Percentiles rank a stretch among this genome's conserved stretches.
These are phyloP conservation scores for Aspergillus neoniger DNA, from an alignment of 2,329 filamentous ascomycete genomes.

Conservation along the genomic window DNA sequence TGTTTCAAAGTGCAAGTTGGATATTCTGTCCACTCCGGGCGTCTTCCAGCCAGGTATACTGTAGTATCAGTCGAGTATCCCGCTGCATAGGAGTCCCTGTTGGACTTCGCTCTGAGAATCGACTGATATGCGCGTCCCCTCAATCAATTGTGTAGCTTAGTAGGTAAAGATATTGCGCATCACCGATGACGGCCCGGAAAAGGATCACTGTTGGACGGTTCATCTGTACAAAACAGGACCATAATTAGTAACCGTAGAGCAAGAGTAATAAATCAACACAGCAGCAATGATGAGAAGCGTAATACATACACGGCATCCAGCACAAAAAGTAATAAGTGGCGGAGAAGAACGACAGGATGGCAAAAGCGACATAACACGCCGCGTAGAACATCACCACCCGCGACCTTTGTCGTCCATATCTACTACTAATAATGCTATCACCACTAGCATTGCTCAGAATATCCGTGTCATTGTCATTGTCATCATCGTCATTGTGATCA, in stretches of 20 bases:
- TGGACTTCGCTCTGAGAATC: background rate
- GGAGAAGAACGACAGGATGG: conserved; percentile 10
- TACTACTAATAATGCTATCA: background rate
- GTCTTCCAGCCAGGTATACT: no score
- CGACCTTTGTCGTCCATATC: background rate
- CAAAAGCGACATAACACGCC: conserved; percentile 9
- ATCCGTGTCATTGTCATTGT: background rate
- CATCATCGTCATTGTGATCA: background rate
- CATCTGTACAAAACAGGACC: background rate
- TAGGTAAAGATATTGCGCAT: background rate
- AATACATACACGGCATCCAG: conserved; percentile 6
- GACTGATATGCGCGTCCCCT: no score
- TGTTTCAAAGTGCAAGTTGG: no score
- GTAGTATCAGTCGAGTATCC: no score
- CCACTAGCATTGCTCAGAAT: background rate
- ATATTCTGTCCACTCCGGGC: no score
- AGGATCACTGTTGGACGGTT: background rate
- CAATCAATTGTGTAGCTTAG: background rate
- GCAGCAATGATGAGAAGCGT: background rate
- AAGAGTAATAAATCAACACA: background rate
- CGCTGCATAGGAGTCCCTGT: no score
- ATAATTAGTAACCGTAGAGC: background rate
- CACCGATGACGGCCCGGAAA: background rate
- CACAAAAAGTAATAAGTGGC: conserved; percentile 7
- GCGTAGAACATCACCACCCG: conserved; percentile 7